Conservation (phyloP, 768 basidiomycete species). For the Mycena metata region DNA sequence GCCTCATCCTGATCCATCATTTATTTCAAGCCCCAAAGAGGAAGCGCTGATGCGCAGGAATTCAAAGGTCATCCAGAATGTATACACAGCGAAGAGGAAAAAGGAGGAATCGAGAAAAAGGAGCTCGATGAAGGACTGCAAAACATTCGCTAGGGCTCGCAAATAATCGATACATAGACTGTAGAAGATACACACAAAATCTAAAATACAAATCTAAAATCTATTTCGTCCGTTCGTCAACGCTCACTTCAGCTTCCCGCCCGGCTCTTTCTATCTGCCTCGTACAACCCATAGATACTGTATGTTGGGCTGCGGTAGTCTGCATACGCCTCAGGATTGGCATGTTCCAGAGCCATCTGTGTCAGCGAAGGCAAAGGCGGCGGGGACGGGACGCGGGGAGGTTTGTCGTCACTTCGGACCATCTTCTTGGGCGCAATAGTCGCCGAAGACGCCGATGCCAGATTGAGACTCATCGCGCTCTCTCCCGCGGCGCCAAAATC, state of each 20-base stretch:
- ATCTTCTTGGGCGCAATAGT: slow-evolving; percentile 40
- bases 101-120: too few species aligned
- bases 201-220: too few species aligned
- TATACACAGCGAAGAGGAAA: too few species aligned
- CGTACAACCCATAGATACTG: slow-evolving; percentile 84
- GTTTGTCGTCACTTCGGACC: slow-evolving; percentile 64
- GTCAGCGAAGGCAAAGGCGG: slow-evolving; percentile 79
- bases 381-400: slow-evolving; percentile 86
- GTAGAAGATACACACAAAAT: slow-evolving; percentile 3
- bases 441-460: slow-evolving; percentile 47
- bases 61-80: too few species aligned
- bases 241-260: slow-evolving; percentile 27
- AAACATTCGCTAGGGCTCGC: too few species aligned
- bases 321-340: slow-evolving; percentile 70
- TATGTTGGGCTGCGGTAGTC: slow-evolving; percentile 86
- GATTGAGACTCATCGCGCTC: slow-evolving; percentile 49
- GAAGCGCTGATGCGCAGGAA: too few species aligned
- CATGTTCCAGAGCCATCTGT: slow-evolving; percentile 81
- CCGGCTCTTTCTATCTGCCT: slow-evolving; percentile 67
- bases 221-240: not conserved
- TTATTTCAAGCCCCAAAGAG: too few species aligned
- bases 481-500: slow-evolving; percentile 62
- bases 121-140: not conserved
- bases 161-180: slow-evolving; percentile 20
- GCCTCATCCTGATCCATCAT: not conserved